A percentile compares a stretch with the other conserved stretches of the same genome.
Conservation (phyloP, 208 protist genomes). For the Herpetomonas tarakana region DNA sequence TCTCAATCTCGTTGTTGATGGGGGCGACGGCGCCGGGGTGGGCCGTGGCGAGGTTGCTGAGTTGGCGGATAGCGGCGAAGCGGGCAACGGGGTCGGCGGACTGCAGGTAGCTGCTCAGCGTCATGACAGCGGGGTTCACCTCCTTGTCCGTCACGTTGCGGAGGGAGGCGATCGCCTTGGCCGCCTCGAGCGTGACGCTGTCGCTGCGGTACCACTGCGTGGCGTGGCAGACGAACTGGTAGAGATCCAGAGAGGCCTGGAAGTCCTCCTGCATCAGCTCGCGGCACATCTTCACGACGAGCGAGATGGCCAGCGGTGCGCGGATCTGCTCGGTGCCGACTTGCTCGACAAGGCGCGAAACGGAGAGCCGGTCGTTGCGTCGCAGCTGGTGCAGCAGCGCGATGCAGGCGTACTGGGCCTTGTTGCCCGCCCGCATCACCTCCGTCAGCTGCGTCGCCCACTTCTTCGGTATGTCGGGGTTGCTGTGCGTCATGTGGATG, state of each 20-base stretch:
- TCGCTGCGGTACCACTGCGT: conserved; percentile 93
- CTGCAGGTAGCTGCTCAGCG: conserved; percentile 95
- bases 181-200: conserved; percentile 97
- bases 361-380: conserved; percentile 95
- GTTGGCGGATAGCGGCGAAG: conserved; percentile 94
- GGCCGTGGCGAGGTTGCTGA: conserved; percentile 87
- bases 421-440: conserved; percentile 77
- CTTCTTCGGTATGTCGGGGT: conserved; percentile 89
- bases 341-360: conserved; percentile 93
- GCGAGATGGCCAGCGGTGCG: conserved; percentile 93
- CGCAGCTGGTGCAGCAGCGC: conserved; percentile 96
- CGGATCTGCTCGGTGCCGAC: conserved; percentile 78
- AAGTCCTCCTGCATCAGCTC: conserved; percentile 93
- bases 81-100: conserved; percentile 84
- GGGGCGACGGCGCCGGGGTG: conserved; percentile 85
- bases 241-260: conserved; percentile 61
- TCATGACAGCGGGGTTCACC: conserved; percentile 90
- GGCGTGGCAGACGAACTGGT: conserved; percentile 91
- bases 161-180: conserved; percentile 94
- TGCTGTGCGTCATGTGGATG: conserved; percentile 91
- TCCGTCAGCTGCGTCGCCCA: conserved; percentile 96
- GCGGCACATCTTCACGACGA: conserved; percentile 94
- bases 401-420: conserved; percentile 98
- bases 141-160: conserved; percentile 84
- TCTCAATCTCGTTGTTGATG: conserved; percentile 97